These are phyloP conservation scores for Bryoerythrophyllum caledonicum DNA, from an alignment of 225 moss, liverwort and hornwort species.

Conservation along the genomic window DNA sequence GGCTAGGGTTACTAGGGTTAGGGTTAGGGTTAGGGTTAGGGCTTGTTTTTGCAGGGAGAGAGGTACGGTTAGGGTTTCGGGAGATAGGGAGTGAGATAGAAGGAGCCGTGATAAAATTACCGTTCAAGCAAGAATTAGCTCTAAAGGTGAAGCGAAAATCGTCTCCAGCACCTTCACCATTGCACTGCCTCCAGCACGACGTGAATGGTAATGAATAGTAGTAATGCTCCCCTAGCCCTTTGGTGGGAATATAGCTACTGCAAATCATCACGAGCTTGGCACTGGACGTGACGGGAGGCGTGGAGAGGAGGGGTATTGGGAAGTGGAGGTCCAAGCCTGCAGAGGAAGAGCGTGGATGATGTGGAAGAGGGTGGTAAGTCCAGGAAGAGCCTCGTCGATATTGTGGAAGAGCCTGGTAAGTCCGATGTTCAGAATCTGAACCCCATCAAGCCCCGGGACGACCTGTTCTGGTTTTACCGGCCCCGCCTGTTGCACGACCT, in stretches of 20 bases:
- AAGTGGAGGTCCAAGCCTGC: background rate
- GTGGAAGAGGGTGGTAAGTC: background rate
- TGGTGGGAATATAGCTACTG: conserved; percentile 78
- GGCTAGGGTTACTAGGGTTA: no score
- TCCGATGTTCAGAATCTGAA: background rate
- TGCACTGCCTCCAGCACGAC: no score
- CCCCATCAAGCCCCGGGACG: conserved; percentile 72
- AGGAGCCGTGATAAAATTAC: no score
- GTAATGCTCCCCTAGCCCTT: no score
- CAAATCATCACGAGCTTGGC: conserved; percentile 79
- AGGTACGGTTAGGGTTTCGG: no score
- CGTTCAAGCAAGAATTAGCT: no score
- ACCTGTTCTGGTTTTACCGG: conserved; percentile 85
- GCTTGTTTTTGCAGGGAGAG: no score
- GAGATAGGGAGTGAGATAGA: no score
- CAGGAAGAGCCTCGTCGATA: background rate
- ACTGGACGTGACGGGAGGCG: conserved; percentile 48
- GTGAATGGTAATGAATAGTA: no score
- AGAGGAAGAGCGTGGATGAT: background rate
- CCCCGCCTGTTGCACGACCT: conserved; percentile 69
- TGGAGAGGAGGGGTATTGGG: conserved; percentile 21
- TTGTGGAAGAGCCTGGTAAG: background rate
- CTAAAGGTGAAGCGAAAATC: no score
- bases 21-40: no score
- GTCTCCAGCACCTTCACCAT: no score